Conservation (phyloP, 78 protist genomes). For the Tieghemostelium lacteum region DNA sequence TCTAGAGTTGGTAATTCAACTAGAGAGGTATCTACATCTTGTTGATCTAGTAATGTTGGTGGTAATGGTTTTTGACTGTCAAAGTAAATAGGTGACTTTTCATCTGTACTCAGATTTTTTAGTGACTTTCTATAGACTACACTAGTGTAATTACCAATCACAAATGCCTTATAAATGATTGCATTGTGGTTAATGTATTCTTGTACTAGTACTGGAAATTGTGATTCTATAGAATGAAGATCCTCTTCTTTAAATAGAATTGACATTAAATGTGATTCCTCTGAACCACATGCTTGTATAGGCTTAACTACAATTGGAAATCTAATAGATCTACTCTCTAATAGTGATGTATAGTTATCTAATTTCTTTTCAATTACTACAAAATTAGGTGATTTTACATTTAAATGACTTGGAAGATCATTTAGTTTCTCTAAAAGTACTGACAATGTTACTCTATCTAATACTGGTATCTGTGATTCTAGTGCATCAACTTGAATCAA, state of each 20-base stretch:
- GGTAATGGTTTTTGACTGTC: constrained; percentile 84
- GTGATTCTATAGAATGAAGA: constrained; percentile 8
- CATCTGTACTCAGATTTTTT: constrained; percentile 37
- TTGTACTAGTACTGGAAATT: constrained; percentile 74
- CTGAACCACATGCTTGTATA: constrained; percentile 73
- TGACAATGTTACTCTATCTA: constrained; percentile 32
- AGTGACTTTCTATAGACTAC: constrained; percentile 71
- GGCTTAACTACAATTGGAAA: constrained; percentile 68
- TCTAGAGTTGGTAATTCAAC: constrained; percentile 51
- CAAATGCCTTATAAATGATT: constrained; percentile 76
- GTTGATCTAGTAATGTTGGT: constrained; percentile 3
- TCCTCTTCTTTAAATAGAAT: constrained; percentile 43
- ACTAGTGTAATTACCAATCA: constrained; percentile 56
- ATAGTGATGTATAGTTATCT: neutral
- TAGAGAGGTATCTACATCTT: neutral
- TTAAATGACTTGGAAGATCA: neutral
- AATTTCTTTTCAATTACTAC: constrained; percentile 20
- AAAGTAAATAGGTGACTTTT: constrained; percentile 18
- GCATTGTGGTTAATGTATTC: constrained; percentile 69
- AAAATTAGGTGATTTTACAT: constrained; percentile 25
- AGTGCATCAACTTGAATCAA: constrained; percentile 59
- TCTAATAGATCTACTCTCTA: neutral
- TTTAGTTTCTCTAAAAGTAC: constrained; percentile 25
- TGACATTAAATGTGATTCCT: constrained; percentile 73
- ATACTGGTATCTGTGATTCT: constrained; percentile 46